Evolutionary conservation across 108 stramenopile species (phyloP).

Genomic region (Asterionellopsis glacialis): DNA sequence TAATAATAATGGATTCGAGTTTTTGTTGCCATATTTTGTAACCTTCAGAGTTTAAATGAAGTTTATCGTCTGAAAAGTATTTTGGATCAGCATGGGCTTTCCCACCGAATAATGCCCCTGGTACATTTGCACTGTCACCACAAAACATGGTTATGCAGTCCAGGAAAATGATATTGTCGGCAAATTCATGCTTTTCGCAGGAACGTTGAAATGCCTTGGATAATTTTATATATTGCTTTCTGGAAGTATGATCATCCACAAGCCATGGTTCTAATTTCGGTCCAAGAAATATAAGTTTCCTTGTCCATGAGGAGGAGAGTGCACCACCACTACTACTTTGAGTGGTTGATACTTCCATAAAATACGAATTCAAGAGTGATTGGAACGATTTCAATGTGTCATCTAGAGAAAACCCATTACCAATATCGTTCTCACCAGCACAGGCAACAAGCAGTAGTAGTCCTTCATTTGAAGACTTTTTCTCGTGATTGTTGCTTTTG

Average conservation of each 20-base stretch:
- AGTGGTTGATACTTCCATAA: conserved; percentile 9
- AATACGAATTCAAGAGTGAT: conserved; percentile 27
- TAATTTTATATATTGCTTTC: conserved; percentile 60
- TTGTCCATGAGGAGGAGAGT: conserved; percentile 2
- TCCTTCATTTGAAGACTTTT: conserved; percentile 2
- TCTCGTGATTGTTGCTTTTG: conserved; percentile 10
- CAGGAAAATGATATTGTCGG: conserved; percentile 30
- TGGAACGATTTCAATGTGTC: conserved; percentile 14
- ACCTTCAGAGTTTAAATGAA: conserved; percentile 66
- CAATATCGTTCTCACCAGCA: conserved; percentile 80
- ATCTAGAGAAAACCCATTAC: conserved; percentile 34
- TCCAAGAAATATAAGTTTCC: conserved; percentile 56
- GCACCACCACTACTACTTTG: no score
- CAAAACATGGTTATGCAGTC: conserved; percentile 77
- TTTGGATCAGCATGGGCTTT: conserved; percentile 42
- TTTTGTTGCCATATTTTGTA: conserved; percentile 60
- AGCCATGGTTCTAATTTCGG: conserved; percentile 87
- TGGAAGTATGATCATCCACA: conserved; percentile 33
- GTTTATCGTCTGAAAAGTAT: conserved; percentile 58
- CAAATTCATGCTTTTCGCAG: conserved; percentile 23
- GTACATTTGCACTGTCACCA: conserved; percentile 37
- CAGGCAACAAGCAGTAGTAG: conserved; percentile 74
- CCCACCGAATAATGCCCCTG: conserved; percentile 53
- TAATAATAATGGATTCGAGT: no score
- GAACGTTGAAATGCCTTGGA: conserved; percentile 42